Percentiles rank a stretch among this genome's conserved stretches.
Conservation (phyloP, 192 early-diverging fungal species). For the Podila clonocystis region DNA sequence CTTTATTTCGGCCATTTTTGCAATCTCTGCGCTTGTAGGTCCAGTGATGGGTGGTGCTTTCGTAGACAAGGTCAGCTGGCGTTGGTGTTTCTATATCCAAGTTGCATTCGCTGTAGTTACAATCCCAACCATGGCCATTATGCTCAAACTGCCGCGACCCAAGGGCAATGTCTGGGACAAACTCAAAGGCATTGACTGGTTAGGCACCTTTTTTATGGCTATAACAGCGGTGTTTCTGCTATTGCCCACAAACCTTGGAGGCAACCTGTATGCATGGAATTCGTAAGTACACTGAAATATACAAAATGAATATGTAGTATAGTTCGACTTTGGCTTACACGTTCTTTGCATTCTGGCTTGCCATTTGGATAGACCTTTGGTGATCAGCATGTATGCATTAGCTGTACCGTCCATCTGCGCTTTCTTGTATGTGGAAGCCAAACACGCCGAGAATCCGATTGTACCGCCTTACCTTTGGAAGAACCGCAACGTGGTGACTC, state of each 20-base stretch:
- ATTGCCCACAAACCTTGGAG: constrained; percentile 78
- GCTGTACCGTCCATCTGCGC: constrained; percentile 54
- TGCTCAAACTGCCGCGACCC: constrained; percentile 68
- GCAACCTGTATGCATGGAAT: constrained; percentile 74
- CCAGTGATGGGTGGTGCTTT: constrained; percentile 88
- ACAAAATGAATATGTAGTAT: too few relatives aligned
- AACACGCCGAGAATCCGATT: constrained; percentile 79
- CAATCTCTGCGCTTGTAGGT: constrained; percentile 77
- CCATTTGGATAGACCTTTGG: constrained; percentile 50
- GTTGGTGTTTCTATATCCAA: constrained; percentile 67
- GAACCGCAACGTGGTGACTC: constrained; percentile 69
- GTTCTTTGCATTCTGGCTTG: constrained; percentile 57
- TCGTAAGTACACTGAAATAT: constrained; percentile 45
- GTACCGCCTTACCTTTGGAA: constrained; percentile 71
- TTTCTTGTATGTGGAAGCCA: constrained; percentile 69
- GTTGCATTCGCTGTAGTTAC: constrained; percentile 79
- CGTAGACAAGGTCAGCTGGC: constrained; percentile 73
- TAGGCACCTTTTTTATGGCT: constrained; percentile 62
- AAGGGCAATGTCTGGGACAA: constrained; percentile 68
- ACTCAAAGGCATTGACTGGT: constrained; percentile 71
- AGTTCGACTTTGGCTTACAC: too few relatives aligned
- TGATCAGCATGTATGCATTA: constrained; percentile 64
- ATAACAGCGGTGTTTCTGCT: constrained; percentile 67
- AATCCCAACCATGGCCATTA: constrained; percentile 61
- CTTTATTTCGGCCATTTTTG: constrained; percentile 80